Conservation (phyloP, 805 yeast species). For the Trichomonascus vanleenenianus region DNA sequence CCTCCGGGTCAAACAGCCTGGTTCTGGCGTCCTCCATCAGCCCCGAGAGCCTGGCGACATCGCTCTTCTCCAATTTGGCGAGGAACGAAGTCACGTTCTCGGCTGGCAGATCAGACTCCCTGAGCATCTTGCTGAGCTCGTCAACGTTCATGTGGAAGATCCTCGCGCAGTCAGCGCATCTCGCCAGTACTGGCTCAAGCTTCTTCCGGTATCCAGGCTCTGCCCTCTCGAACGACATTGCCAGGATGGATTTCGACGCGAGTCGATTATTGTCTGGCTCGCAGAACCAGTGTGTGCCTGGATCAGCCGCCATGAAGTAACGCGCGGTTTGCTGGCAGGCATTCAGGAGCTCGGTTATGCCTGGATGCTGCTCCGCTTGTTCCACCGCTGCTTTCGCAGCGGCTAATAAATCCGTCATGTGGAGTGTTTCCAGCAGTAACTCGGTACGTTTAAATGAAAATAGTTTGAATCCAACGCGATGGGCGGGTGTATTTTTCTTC, state of each 20-base stretch:
- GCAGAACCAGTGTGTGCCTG: constrained; percentile 13
- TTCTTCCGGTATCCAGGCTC: constrained; percentile 1
- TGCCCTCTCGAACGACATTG: constrained; percentile 7
- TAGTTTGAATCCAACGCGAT: too few relatives aligned
- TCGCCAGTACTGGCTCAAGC: constrained; percentile 4
- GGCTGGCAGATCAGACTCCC: background rate
- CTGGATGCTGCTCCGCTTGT: background rate
- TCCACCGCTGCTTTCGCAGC: background rate
- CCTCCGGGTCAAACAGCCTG: background rate
- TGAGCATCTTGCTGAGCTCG: constrained; percentile 3
- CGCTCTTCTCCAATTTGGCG: background rate
- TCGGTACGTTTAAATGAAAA: too few relatives aligned
- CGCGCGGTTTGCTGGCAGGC: background rate
- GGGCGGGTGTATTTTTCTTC: too few relatives aligned
- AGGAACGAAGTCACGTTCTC: background rate
- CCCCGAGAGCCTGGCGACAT: background rate
- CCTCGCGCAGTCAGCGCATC: constrained; percentile 12
- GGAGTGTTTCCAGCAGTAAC: too few relatives aligned
- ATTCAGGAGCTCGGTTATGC: background rate
- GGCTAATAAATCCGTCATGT: background rate
- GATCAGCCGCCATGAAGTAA: background rate
- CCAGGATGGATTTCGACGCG: background rate
- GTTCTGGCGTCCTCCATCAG: background rate
- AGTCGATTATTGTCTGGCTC: background rate
- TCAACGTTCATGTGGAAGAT: constrained; percentile 8